phyloP scores from a whole-genome alignment of 148 eudicot genomes.

The Simmondsia chinensis region DNA sequence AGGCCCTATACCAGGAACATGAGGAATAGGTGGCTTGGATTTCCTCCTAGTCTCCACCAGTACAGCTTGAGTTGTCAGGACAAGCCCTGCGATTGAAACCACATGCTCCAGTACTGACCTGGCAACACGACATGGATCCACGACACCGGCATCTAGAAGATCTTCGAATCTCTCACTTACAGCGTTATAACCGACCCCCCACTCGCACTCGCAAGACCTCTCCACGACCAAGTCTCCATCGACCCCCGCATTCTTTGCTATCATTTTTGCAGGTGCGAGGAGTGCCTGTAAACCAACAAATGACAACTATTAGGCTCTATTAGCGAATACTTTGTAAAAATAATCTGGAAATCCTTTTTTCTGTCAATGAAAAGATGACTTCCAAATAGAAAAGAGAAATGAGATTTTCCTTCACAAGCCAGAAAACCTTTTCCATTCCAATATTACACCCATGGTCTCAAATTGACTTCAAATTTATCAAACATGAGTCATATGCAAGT shows the following conservation, averaged over 20 bases:
- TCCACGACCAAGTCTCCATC: constrained; percentile 84
- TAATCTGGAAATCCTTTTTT: no score
- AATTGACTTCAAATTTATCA: no score
- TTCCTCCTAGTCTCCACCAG: constrained; percentile 56
- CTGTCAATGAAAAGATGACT: no score
- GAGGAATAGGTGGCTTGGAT: constrained; percentile 57
- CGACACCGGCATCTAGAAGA: constrained; percentile 63
- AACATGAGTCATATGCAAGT: no score
- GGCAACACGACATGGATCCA: constrained; percentile 81
- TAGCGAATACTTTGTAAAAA: no score
- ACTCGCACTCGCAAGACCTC: constrained; percentile 39
- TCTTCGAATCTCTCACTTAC: constrained; percentile 70
- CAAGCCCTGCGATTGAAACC: constrained; percentile 73
- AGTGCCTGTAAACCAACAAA: constrained; percentile 61
- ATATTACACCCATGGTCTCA: no score
- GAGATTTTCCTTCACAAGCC: no score
- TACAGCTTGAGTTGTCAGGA: constrained; percentile 85
- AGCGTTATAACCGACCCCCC: constrained; percentile 74
- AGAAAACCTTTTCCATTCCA: no score
- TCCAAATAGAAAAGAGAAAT: no score
- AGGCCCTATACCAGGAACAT: constrained; percentile 60
- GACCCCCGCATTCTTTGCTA: constrained; percentile 82
- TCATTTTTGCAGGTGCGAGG: constrained; percentile 70
- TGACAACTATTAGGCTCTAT: constrained; percentile 4
- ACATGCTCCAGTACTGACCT: constrained; percentile 80